Percentiles rank a stretch among this genome's conserved stretches.
Conservation (phyloP, 805 yeast genomes). For the Ogataea pignaliae region DNA sequence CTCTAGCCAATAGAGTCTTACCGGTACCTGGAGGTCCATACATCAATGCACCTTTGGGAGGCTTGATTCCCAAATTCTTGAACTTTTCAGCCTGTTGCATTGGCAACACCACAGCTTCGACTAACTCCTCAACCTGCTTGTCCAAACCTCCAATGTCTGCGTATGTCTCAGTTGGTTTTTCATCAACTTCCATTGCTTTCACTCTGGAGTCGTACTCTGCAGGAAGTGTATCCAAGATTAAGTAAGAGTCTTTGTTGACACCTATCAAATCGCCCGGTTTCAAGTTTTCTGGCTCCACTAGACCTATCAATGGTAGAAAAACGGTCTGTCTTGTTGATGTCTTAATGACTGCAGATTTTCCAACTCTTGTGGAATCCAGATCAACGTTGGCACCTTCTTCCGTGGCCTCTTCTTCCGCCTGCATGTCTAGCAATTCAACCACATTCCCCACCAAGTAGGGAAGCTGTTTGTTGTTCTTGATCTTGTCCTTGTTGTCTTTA, state of each 20-base stretch:
- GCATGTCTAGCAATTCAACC: conserved; percentile 87
- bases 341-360: conserved; percentile 97
- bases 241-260: conserved; percentile 93
- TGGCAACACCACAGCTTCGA: conserved; percentile 97
- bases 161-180: conserved; percentile 95
- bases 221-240: conserved; percentile 89
- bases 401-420: conserved; percentile 73
- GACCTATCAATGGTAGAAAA: conserved; percentile 90
- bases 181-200: conserved; percentile 98
- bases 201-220: conserved; percentile 97
- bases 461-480: conserved; percentile 89
- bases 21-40: conserved; percentile 99
- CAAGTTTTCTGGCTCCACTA: conserved; percentile 85
- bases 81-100: conserved; percentile 98
- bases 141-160: conserved; percentile 98
- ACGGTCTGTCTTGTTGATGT: conserved; percentile 98
- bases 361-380: conserved; percentile 82
- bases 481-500: conserved; percentile 93
- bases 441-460: conserved; percentile 97
- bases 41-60: conserved; percentile 98
- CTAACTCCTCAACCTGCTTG: conserved; percentile 96
- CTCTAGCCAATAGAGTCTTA: conserved; percentile 92
- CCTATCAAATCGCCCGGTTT: conserved; percentile 98
- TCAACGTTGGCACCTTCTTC: conserved; percentile 96
- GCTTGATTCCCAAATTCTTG: conserved; percentile 88